A percentile compares a stretch with the other conserved stretches of the same genome.
These are phyloP conservation scores for Chloromonas sp. DNA, from an alignment of 163 green algal genomes.

Conservation along the genomic window DNA sequence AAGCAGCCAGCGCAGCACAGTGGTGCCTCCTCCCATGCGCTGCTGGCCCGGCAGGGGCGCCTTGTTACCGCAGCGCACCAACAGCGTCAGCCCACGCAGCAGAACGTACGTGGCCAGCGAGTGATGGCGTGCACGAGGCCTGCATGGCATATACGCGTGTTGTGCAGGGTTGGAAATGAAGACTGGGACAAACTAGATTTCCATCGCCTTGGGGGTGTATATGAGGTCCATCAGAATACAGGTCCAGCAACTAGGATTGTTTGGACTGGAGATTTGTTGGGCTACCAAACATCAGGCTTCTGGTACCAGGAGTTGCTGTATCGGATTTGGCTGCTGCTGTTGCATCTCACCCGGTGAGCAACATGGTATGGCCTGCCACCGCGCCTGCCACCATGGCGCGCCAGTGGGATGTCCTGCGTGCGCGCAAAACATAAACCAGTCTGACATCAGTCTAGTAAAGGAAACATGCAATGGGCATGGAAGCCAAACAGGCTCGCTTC, in stretches of 20 bases:
- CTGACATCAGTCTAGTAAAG: too few relatives aligned
- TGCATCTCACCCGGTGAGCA: slow-evolving; percentile 62
- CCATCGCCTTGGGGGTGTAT: too few relatives aligned
- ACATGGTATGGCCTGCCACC: slow-evolving; percentile 70
- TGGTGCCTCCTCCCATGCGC: not conserved
- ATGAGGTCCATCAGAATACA: not conserved
- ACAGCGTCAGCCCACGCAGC: slow-evolving; percentile 75
- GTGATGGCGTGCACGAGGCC: slow-evolving; percentile 58
- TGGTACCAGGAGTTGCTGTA: not conserved
- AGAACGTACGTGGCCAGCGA: slow-evolving; percentile 85
- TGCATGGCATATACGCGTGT: slow-evolving; percentile 8
- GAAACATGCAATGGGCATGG: not conserved
- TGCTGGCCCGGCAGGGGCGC: slow-evolving; percentile 11
- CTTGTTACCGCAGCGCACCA: slow-evolving; percentile 84
- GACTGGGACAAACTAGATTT: too few relatives aligned
- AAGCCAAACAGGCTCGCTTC: not conserved
- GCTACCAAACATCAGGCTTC: not conserved
- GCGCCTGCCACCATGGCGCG: slow-evolving; percentile 67
- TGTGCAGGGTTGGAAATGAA: too few relatives aligned
- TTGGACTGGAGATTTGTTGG: not conserved
- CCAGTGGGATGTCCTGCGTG: slow-evolving; percentile 65
- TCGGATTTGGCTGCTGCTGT: not conserved
- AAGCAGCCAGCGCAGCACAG: slow-evolving; percentile 51
- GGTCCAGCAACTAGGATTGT: not conserved
- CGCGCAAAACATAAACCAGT: too few relatives aligned